Percentiles rank a stretch among this genome's conserved stretches.
Evolutionary conservation across 495 filamentous ascomycete genomes (phyloP).

Genomic region (Aspergillus incahuasiensis): DNA sequence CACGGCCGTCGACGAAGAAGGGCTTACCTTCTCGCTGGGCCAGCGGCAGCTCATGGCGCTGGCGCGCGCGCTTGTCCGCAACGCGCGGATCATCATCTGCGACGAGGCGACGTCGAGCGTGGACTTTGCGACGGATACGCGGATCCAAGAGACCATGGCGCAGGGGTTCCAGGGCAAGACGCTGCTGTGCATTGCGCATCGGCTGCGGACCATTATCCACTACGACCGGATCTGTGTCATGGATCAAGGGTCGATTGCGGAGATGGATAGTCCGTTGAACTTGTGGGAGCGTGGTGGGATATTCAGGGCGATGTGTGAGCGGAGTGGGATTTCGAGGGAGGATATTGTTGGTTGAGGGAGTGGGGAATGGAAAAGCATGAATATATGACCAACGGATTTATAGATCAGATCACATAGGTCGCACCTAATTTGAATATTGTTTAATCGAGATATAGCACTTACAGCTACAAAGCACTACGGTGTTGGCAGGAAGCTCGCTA

Average conservation of each 20-base stretch:
- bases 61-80: conserved; percentile 80
- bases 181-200: conserved; percentile 90
- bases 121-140: conserved; percentile 93
- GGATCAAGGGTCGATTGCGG: conserved; percentile 80
- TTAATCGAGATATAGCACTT: not conserved
- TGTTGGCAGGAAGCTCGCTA: not conserved
- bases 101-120: conserved; percentile 92
- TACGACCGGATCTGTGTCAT: conserved; percentile 96
- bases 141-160: conserved; percentile 89
- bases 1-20: conserved; percentile 83
- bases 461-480: not conserved
- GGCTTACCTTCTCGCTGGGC: conserved; percentile 92
- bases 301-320: conserved; percentile 88
- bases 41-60: conserved; percentile 95
- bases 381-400: not conserved
- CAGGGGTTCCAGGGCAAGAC: conserved; percentile 85
- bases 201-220: conserved; percentile 83
- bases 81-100: conserved; percentile 87
- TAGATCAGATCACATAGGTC: not conserved
- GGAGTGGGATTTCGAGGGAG: conserved; percentile 73
- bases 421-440: not conserved
- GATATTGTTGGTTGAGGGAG: conserved; percentile 42
- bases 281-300: conserved; percentile 71
- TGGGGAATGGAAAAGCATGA: not conserved
- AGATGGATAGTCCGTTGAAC: conserved; percentile 70